A percentile compares a stretch with the other conserved stretches of the same genome.
Evolutionary conservation across 164 flowering plant species (phyloP).

Genomic region (Liriodendron chinense): DNA sequence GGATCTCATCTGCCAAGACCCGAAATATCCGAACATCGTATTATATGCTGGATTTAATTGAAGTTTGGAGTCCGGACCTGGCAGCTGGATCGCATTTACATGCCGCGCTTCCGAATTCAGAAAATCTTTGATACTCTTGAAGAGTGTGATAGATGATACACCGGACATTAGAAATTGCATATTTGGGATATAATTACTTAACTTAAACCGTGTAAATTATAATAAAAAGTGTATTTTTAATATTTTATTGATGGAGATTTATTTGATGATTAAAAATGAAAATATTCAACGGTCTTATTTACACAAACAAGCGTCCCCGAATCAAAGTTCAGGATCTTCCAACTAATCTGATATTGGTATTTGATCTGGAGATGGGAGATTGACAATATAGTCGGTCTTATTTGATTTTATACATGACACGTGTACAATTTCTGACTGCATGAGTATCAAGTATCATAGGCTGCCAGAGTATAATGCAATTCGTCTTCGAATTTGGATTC

Average conservation of each 20-base stretch:
- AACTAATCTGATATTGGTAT: no score
- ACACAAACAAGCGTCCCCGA: not conserved
- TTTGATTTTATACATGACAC: not conserved
- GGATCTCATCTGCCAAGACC: not conserved
- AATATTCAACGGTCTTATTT: no score
- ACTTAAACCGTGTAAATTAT: no score
- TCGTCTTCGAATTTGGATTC: not conserved
- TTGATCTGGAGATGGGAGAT: no score
- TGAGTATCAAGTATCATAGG: not conserved
- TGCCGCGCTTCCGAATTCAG: not conserved
- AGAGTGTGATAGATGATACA: no score
- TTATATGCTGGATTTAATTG: not conserved
- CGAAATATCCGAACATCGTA: slow-evolving; percentile 1
- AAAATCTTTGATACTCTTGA: no score
- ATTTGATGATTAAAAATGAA: no score
- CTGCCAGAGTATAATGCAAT: not conserved
- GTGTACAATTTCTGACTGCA: not conserved
- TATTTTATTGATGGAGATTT: not conserved
- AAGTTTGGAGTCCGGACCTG: not conserved
- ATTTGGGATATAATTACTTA: no score
- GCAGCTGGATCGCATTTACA: slow-evolving; percentile 1
- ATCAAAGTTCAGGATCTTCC: not conserved
- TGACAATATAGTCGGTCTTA: not conserved
- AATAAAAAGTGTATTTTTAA: no score
- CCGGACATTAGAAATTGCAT: no score